Base-by-base conservation (phyloP, 2,329 filamentous ascomycete genomes). In the Aureobasidium sp. region DNA sequence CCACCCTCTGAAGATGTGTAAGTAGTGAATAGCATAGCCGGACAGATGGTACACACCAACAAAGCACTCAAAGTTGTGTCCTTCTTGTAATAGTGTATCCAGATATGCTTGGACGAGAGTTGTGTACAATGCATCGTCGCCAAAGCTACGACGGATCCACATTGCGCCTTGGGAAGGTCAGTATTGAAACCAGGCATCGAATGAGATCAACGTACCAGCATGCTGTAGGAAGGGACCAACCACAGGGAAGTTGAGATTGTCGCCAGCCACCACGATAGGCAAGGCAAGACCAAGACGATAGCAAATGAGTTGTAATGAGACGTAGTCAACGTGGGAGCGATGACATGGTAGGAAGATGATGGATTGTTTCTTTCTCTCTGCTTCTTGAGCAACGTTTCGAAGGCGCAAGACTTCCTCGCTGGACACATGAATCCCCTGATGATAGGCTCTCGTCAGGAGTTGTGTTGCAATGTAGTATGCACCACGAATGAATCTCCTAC, bases 101-200 rank as follows among this genome's bases (percentile, higher is more conserved):
- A 99, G 91, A 70, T 99, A 99, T 7, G 91, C 85, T 74, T 99
- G 94, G 7, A 99, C 93, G n/a, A 97, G 80, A 0, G 92, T 93
- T 5, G 86, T 85, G 73, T 99, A 99, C 0, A 99, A 78, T 39
- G 89, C 84, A 72, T 99, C 94, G 65, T 96, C 90, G 46, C 91
- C 92, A 74, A 99, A 99, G 56, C 89, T 89, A 51, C 94, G 81
- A 55, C 94, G 84, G 70, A 99, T 97, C 85, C 89, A 97, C 90
- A 97, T 96, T 34, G 93, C 93, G 60, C 91, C 82, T 80, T 62
- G 39, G 15, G 7, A 26, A 5, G 29, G 27, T 55, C 36, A 62
- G 17, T 27, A 48, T 12, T 23, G 7, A 6, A 29, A n/a, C 9
- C 27, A 9, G 2, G 1, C 1, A 10, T 32, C 29, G 1, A 7